Percentiles rank a stretch among this genome's conserved stretches.
Conservation (phyloP, 768 basidiomycete genomes). For the Russula lepida region DNA sequence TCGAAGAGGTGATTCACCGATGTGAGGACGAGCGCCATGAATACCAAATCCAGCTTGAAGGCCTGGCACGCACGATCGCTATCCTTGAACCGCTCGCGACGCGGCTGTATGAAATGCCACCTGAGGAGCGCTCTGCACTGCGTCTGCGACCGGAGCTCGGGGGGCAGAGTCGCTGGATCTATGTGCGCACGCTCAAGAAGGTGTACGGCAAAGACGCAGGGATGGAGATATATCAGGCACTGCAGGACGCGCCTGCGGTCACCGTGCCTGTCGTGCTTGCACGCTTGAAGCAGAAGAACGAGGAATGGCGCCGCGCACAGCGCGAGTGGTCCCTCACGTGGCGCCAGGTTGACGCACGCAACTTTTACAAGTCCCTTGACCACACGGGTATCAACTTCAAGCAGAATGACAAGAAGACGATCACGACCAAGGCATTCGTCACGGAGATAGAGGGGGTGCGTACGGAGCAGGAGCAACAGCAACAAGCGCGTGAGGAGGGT, state of each 20-base stretch:
- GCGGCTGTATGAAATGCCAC: slow-evolving; percentile 81
- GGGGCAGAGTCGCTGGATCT: slow-evolving; percentile 78
- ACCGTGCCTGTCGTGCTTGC: slow-evolving; percentile 86
- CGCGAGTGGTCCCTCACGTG: slow-evolving; percentile 95
- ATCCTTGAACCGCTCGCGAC: slow-evolving; percentile 80
- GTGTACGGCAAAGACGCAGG: slow-evolving; percentile 82
- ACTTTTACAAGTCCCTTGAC: slow-evolving; percentile 96
- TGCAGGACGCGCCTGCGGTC: slow-evolving; percentile 87
- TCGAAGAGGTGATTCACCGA: slow-evolving; percentile 92
- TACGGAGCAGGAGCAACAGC: slow-evolving; percentile 27
- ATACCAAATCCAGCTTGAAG: slow-evolving; percentile 92
- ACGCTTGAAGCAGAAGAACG: slow-evolving; percentile 87
- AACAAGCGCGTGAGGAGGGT: slow-evolving; percentile 4
- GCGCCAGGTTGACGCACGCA: slow-evolving; percentile 94
- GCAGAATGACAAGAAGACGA: slow-evolving; percentile 88
- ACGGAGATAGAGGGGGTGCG: slow-evolving; percentile 70
- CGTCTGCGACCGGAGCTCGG: slow-evolving; percentile 82
- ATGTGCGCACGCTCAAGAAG: slow-evolving; percentile 89
- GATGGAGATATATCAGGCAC: slow-evolving; percentile 66
- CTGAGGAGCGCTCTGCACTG: slow-evolving; percentile 76
- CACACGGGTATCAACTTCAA: slow-evolving; percentile 95
- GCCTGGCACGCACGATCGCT: slow-evolving; percentile 81
- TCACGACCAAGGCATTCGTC: slow-evolving; percentile 78
- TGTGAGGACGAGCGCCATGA: slow-evolving; percentile 98
- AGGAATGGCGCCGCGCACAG: slow-evolving; percentile 92